Evolutionary conservation across 2,329 filamentous ascomycete species (phyloP), one percentile per base, ranked within the genome.

Genomic region (Drechslera avenae): DNA sequence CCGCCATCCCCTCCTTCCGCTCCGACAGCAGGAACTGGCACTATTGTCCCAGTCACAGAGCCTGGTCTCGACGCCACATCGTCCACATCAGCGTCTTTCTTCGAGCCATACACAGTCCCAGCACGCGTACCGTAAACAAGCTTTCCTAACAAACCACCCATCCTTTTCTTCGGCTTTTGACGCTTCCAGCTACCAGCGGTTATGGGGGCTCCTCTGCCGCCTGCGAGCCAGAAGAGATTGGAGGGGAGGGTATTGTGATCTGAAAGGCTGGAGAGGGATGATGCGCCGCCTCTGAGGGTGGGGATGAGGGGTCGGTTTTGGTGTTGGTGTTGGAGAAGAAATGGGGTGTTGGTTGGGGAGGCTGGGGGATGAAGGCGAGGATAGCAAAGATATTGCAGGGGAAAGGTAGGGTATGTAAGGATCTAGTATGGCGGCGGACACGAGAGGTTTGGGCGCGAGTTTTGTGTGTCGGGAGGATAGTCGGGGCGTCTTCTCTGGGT

Each of bases 171-270:
- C 12, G 59, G 61, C 34, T 46, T 62, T 21, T 50, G 52, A 10
- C 31, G 49, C n/a, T 61, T 65, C 67, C 66, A 71, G n/a, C 42
- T 32, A 4, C 13, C 31, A 6, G 52, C 47, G 1, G 57, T 60
- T 0, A 63, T 43, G 1, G 60, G 41, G 7, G 46, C 43, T 0
- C 57, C 59, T 2, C 35, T 59, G 0, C 62, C 63, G 6, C 69
- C 69, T 2, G 66, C 66, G 1, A 72, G 59, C 47, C 56, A 69
- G 31, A 54, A 66, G 0, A 71, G 40, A 0, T 31, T 53, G 13
- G 50, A 32, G 3, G 64, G 65, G 2, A 68, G 31, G 1, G 36
- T 44, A 4, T 61, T 50, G 2, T 44, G n/a, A 19, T 58, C 50
- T 19, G 23, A 14, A 6, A 53, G 16, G 2, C 19, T 31, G 7